phyloP scores from a whole-genome alignment of 2,329 filamentous ascomycete species.

The Corinectria fuckeliana region DNA sequence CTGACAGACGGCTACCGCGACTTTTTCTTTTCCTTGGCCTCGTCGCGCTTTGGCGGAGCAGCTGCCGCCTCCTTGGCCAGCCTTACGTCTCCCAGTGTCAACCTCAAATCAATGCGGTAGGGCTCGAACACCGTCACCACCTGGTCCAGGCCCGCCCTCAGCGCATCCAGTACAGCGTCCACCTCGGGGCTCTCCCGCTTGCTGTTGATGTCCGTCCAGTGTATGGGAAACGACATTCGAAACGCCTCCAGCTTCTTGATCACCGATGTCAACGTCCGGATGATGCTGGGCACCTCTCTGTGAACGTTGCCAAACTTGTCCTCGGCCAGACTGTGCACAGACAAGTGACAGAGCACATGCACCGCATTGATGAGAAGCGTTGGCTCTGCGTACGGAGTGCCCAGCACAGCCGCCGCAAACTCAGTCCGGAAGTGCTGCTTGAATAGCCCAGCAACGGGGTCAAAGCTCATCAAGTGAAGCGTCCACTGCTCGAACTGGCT shows the following conservation, averaged over 20 bases:
- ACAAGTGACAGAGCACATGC: slow-evolving; percentile 72
- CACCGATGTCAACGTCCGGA: slow-evolving; percentile 74
- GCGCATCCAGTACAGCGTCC: slow-evolving; percentile 68
- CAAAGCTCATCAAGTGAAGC: slow-evolving; percentile 52
- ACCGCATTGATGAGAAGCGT: slow-evolving; percentile 74
- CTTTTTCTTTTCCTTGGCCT: slow-evolving; percentile 3
- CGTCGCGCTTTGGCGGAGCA: slow-evolving; percentile 40
- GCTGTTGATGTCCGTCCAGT: slow-evolving; percentile 80
- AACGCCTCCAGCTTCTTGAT: slow-evolving; percentile 75
- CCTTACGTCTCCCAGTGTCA: slow-evolving; percentile 74
- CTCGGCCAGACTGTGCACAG: slow-evolving; percentile 76
- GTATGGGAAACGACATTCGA: slow-evolving; percentile 61
- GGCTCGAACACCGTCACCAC: slow-evolving; percentile 76
- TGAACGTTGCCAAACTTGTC: slow-evolving; percentile 89
- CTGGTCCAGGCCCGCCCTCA: slow-evolving; percentile 70
- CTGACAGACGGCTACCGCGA: slow-evolving; percentile 30
- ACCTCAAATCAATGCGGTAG: slow-evolving; percentile 73
- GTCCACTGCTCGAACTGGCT: slow-evolving; percentile 57
- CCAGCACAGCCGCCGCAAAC: slow-evolving; percentile 72
- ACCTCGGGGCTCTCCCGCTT: slow-evolving; percentile 67
- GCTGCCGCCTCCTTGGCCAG: slow-evolving; percentile 72
- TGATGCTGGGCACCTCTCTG: slow-evolving; percentile 75
- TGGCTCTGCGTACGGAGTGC: slow-evolving; percentile 73
- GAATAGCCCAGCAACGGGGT: slow-evolving; percentile 71
- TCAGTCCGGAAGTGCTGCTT: slow-evolving; percentile 71